phyloP scores from a whole-genome alignment of 169 alveolate genomes.

The Perkinsus olseni region DNA sequence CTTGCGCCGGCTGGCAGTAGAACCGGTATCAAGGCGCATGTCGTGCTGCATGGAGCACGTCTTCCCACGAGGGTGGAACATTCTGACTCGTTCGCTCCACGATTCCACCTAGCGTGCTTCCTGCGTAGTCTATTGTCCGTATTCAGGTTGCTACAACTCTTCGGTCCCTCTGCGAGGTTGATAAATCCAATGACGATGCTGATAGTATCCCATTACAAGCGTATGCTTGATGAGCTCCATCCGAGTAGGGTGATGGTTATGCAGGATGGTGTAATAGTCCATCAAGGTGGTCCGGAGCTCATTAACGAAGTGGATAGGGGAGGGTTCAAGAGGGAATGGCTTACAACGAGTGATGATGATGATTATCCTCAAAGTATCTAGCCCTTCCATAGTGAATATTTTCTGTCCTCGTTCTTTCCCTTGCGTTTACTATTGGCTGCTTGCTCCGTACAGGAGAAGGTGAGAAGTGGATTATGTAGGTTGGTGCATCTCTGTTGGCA shows the following conservation, averaged over 20 bases:
- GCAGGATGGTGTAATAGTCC: constrained; percentile 33
- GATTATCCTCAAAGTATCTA: neutral
- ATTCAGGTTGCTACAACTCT: neutral
- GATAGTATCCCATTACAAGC: constrained; percentile 36
- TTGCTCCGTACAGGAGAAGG: no score
- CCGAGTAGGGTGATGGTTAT: constrained; percentile 32
- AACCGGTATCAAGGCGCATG: no score
- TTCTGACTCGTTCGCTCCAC: no score
- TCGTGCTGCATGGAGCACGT: no score
- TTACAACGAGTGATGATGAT: neutral
- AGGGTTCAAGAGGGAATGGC: constrained; percentile 14
- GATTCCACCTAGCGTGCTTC: no score
- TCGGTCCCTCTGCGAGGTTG: neutral
- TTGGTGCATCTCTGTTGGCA: no score
- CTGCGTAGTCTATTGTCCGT: no score
- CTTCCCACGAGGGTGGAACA: no score
- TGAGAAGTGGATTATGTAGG: no score
- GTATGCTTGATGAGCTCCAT: constrained; percentile 21
- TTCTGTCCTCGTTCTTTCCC: neutral
- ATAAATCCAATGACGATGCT: neutral
- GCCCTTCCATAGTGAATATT: neutral
- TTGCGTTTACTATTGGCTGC: neutral
- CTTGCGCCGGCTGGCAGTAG: no score
- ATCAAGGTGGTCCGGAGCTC: constrained; percentile 26
- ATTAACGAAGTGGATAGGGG: constrained; percentile 28